Conservation (phyloP, 345 rosid genomes). For the Brassica cretica region DNA sequence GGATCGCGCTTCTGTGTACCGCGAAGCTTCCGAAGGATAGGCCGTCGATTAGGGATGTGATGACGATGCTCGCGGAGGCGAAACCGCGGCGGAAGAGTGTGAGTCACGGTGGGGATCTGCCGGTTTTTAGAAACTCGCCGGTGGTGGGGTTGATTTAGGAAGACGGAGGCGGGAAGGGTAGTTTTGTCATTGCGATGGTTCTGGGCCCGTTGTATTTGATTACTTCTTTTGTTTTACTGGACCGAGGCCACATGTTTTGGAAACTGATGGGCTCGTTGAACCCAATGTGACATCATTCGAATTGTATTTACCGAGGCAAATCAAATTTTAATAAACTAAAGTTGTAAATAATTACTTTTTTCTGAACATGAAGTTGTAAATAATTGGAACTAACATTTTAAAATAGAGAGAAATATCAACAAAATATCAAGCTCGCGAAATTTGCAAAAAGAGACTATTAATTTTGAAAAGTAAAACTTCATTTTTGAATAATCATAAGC, state of each 20-base stretch:
- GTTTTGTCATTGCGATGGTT: too few relatives aligned
- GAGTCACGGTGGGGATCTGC: slow-evolving; percentile 55
- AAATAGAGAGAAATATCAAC: background rate
- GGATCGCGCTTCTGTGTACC: slow-evolving; percentile 74
- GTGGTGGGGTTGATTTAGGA: slow-evolving; percentile 55
- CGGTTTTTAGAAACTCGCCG: slow-evolving; percentile 59
- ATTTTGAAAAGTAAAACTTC: background rate
- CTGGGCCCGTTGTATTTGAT: too few relatives aligned
- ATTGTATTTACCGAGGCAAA: background rate
- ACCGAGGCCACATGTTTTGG: too few relatives aligned
- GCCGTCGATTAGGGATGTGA: slow-evolving; percentile 80
- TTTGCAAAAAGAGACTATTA: background rate
- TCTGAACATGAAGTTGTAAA: background rate
- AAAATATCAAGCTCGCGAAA: background rate
- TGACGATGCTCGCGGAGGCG: slow-evolving; percentile 86
- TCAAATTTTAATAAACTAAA: background rate
- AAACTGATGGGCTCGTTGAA: too few relatives aligned
- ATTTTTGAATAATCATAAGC: too few relatives aligned
- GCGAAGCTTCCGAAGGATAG: slow-evolving; percentile 84
- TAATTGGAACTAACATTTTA: background rate
- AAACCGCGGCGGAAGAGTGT: slow-evolving; percentile 83
- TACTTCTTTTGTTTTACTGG: too few relatives aligned
- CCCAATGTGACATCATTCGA: background rate
- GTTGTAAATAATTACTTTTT: background rate
- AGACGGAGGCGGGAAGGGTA: background rate